Conservation (phyloP, 2,329 filamentous ascomycete species). For the Paraphaeosphaeria sporulosa region DNA sequence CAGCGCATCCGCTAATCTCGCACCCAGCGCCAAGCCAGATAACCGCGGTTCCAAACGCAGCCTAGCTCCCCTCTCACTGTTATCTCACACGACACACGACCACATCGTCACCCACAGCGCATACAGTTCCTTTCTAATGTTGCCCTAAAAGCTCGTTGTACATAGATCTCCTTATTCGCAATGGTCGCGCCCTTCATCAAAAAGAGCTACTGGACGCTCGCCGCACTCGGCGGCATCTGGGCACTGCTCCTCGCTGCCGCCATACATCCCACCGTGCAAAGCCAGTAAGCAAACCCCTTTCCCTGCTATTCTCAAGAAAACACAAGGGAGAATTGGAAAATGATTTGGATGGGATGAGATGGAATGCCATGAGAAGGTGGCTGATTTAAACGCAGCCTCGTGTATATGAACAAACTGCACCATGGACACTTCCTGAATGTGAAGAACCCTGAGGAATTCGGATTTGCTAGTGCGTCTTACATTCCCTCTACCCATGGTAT, state of each 20-base stretch:
- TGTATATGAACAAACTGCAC: slow-evolving; percentile 85
- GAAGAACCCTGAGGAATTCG: slow-evolving; percentile 80
- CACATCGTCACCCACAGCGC: not conserved
- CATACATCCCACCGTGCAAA: slow-evolving; percentile 75
- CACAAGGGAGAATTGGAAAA: no score
- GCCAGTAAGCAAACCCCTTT: slow-evolving; percentile 68
- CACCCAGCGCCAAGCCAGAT: slow-evolving; percentile 9
- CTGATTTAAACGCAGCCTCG: not conserved
- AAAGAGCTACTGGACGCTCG: slow-evolving; percentile 49
- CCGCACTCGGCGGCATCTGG: slow-evolving; percentile 70
- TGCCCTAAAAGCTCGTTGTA: no score
- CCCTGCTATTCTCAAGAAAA: no score
- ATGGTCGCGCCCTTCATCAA: slow-evolving; percentile 44
- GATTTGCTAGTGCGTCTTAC: slow-evolving; percentile 73
- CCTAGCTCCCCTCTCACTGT: slow-evolving; percentile 2
- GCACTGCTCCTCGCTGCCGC: slow-evolving; percentile 69
- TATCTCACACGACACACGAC: slow-evolving; percentile 1
- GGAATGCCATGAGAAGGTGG: not conserved
- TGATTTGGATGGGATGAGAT: no score
- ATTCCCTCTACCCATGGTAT: not conserved
- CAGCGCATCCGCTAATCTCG: not conserved
- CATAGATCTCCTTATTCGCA: not conserved
- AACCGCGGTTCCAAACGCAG: slow-evolving; percentile 8
- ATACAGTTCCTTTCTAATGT: no score
- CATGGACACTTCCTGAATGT: slow-evolving; percentile 75